A percentile compares a stretch with the other conserved stretches of the same genome.
phyloP scores from a whole-genome alignment of 1,284 basidiomycete species.

The Chalciporus sp. region DNA sequence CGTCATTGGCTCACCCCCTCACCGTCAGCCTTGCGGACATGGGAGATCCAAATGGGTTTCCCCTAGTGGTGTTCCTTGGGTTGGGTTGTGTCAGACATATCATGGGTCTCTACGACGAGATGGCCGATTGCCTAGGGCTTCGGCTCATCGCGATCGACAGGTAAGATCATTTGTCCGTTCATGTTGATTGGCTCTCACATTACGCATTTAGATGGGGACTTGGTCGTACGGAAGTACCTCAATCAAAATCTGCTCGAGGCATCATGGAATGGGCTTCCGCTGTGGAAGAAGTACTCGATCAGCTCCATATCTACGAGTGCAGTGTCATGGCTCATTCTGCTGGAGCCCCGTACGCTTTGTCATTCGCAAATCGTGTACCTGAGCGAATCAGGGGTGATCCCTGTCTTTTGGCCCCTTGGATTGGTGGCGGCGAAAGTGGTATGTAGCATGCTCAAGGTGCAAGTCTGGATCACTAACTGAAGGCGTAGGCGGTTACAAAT shows the following conservation, averaged over 20 bases:
- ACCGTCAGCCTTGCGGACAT: conserved; percentile 94
- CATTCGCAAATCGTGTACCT: conserved; percentile 76
- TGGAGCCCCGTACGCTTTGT: conserved; percentile 92
- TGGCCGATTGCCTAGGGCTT: conserved; percentile 86
- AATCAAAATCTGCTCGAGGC: conserved; percentile 70
- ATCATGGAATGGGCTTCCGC: conserved; percentile 91
- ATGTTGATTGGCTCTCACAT: conserved; percentile 12
- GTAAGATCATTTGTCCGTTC: conserved; percentile 40
- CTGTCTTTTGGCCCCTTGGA: conserved; percentile 96
- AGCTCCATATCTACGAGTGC: conserved; percentile 77
- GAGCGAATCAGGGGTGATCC: conserved; percentile 83
- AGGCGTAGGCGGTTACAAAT: conserved; percentile 81
- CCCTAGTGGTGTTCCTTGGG: conserved; percentile 90
- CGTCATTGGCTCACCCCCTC: conserved; percentile 68
- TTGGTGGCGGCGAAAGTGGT: conserved; percentile 87
- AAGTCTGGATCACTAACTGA: conserved; percentile 12
- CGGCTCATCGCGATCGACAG: conserved; percentile 94
- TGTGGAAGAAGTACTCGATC: conserved; percentile 87
- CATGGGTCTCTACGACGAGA: conserved; percentile 94
- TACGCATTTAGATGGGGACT: conserved; percentile 78
- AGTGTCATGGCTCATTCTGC: conserved; percentile 96
- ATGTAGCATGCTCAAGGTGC: conserved; percentile 30
- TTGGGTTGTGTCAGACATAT: conserved; percentile 93
- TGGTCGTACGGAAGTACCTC: conserved; percentile 79
- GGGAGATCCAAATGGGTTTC: conserved; percentile 79